Evolutionary conservation across 2,329 filamentous ascomycete species (phyloP), one percentile per base, ranked within the genome.

Genomic region (Canariomyces notabilis): DNA sequence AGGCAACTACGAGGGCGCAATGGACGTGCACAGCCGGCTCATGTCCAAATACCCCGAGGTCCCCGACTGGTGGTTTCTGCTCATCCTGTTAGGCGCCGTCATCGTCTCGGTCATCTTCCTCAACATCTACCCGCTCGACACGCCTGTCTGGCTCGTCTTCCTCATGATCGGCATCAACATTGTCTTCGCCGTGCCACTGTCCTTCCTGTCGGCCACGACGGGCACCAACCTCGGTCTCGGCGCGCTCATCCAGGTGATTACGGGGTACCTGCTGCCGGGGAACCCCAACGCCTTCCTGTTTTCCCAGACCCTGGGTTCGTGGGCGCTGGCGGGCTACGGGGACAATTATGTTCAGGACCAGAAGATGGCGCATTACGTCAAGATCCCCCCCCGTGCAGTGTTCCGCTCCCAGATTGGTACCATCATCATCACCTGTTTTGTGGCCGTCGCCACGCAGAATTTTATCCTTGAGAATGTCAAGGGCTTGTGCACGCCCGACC

Each of bases 31-130:
- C 32, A 69, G 59, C 2, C 59, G 67, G 0, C 57, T 71, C 1
- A 74, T 75, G 71, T 53, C 61, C 4, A 61, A 58, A 2, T 75
- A 74, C 49, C 58, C 61, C 0, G 72, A 74, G 37, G 70, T 74
- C 0, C 72, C 72, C 0, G 71, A 74, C 46, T 75, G 71, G 71
- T 75, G 70, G 72, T 72, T 71, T 54, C 53, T 72, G 5, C 23
- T 64, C 26, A 69, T 72, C 34, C 60, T 71, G 4, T 48, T 61
- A 5, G 49, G 42, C 5, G 56, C 59, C 9, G 39, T 62, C 11
- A 51, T 57, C 11, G 54, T 62, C 2, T 57, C 57, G 0, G 49
- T 68, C 18, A 57, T 66, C 16, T 67, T 68, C 37, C 49, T 63
- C n/a, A 46, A 53, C 15, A 60, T 62, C 40, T 64, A 59, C 42